Evolutionary conservation across 2,329 filamentous ascomycete genomes (phyloP), one percentile per base, ranked within the genome.

Genomic region (Alternaria sp.): DNA sequence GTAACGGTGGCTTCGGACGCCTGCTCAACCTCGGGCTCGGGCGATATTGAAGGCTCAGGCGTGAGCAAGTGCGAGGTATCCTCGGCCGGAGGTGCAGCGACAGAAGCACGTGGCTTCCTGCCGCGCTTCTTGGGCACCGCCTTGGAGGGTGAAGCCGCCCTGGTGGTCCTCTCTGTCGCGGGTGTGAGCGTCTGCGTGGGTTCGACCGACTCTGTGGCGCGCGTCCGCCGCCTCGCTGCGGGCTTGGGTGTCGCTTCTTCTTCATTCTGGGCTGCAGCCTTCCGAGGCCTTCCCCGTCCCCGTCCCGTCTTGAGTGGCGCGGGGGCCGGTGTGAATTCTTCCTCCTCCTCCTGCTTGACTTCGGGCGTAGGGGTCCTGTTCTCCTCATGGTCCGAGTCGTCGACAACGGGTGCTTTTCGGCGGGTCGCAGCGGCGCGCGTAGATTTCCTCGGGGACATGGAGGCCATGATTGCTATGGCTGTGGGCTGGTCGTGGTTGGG

Each of bases 281-380:
- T 77, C 46, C 85, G 82, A 67, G 86, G 83, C n/a, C 86, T 84
- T 57, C 86, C 84, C 64, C 89, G 86, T 67, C 86, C 74, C 84
- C 55, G 83, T 30, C 84, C 87, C 50, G 83, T 84, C 62, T 85
- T 86, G 59, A 86, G 83, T 1, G 90, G 87, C 51, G 90, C 91
- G 2, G 91, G 87, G 50, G 91, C 91, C 3, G 93, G 93, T 47
- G 91, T 91, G 73, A 93, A 96, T 53, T 97, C 92, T 53, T 94
- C 92, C 51, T 94, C 91, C 67, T 92, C 91, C 15, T 87, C 84
- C 32, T 88, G 83, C 63, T 87, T 85, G 73, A 87, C 84, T 43
- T 73, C 67, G 15, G 70, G 69, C 66, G 86, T 83, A 71, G 87
- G 83, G 43, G 85, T 81, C 58, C 88, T 84, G 67, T 91, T 88